Evolutionary conservation across 306 rosid genomes (phyloP).

Genomic region (Pueraria montana): DNA sequence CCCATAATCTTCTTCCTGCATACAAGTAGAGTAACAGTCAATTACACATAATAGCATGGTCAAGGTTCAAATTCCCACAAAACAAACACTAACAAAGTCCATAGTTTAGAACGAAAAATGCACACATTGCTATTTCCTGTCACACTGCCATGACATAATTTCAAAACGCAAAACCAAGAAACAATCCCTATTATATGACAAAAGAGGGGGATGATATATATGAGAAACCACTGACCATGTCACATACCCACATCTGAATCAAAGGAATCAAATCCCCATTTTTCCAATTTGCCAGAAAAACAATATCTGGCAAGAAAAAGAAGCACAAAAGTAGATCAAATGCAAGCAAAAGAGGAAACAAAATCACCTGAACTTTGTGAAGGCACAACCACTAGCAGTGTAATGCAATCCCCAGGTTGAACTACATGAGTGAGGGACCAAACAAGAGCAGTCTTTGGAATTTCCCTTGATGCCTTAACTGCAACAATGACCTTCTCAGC

Average conservation of each 20-base stretch:
- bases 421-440: constrained; percentile 99
- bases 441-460: constrained; percentile 92
- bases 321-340: constrained; percentile 36
- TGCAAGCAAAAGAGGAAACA: constrained; percentile 26
- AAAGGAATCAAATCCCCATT: constrained; percentile 20
- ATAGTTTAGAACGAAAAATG: background rate
- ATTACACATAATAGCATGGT: background rate
- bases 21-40: constrained; percentile 28
- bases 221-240: constrained; percentile 13
- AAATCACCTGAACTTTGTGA: constrained; percentile 83
- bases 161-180: constrained; percentile 23
- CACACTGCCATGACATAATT: constrained; percentile 10
- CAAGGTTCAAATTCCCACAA: constrained; percentile 15
- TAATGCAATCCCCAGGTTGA: constrained; percentile 97
- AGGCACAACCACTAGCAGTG: constrained; percentile 92
- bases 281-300: constrained; percentile 26
- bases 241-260: background rate
- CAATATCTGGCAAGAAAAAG: background rate
- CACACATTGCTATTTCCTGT: background rate
- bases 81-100: background rate
- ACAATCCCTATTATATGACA: background rate
- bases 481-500: constrained; percentile 95
- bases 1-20: constrained; percentile 93
- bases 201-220: background rate
- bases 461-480: constrained; percentile 91